These are phyloP conservation scores for Solanum appendiculatum DNA, from an alignment of 257 asterid species.

Conservation along the genomic window DNA sequence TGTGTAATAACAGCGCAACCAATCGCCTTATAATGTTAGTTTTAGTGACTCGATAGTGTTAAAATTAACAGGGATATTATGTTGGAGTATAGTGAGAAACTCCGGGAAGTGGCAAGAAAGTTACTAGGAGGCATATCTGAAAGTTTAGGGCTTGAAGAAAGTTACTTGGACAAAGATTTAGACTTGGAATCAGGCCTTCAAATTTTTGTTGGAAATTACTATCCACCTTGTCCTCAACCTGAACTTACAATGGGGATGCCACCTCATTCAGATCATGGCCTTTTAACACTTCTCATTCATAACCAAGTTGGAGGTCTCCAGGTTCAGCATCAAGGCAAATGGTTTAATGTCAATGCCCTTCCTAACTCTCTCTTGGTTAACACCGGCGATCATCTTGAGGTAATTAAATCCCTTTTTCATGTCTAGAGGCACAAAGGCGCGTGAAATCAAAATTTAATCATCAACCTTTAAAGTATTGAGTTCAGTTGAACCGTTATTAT, in stretches of 20 bases:
- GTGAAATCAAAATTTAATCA: neutral
- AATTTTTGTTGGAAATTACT: slow-evolving; percentile 23
- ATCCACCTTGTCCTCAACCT: slow-evolving; percentile 44
- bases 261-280: slow-evolving; percentile 43
- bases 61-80: slow-evolving; percentile 15
- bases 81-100: slow-evolving; percentile 15
- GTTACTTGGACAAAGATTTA: slow-evolving; percentile 14
- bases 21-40: neutral
- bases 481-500: neutral
- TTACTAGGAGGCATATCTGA: slow-evolving; percentile 20
- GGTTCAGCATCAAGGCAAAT: slow-evolving; percentile 21
- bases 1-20: neutral
- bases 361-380: slow-evolving; percentile 25
- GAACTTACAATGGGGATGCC: slow-evolving; percentile 49
- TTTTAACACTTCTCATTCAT: slow-evolving; percentile 27
- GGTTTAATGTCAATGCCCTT: slow-evolving; percentile 27
- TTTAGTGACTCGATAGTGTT: neutral
- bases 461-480: neutral
- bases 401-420: neutral
- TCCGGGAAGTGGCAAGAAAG: slow-evolving; percentile 7
- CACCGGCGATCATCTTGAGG: slow-evolving; percentile 73
- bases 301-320: slow-evolving; percentile 34
- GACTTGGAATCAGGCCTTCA: slow-evolving; percentile 31
- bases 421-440: neutral
- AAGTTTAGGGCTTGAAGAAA: slow-evolving; percentile 25